Conservation (phyloP, 1,284 basidiomycete genomes). For the Fomitopsis betulina region DNA sequence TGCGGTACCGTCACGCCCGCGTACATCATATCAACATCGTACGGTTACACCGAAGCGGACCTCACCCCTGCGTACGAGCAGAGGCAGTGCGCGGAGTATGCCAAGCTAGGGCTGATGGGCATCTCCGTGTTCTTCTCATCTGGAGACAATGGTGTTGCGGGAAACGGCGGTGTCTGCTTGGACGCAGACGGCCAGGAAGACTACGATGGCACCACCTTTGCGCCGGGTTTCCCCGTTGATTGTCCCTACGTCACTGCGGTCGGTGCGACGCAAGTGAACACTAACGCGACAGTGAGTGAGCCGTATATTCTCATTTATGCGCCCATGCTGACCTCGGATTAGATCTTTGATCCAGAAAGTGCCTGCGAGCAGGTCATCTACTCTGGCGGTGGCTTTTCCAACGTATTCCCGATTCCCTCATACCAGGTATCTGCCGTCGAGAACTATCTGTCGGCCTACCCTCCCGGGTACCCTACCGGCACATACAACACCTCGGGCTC, state of each 20-base stretch:
- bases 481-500: constrained; percentile 24
- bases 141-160: constrained; percentile 50
- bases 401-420: constrained; percentile 34
- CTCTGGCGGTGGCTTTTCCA: constrained; percentile 60
- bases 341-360: constrained; percentile 44
- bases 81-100: constrained; percentile 55
- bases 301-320: not conserved
- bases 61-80: constrained; percentile 38
- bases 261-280: constrained; percentile 49
- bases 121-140: constrained; percentile 47
- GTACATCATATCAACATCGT: constrained; percentile 53
- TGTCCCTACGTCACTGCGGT: constrained; percentile 64
- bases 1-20: constrained; percentile 35
- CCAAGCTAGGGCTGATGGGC: constrained; percentile 38
- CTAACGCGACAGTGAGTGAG: constrained; percentile 39
- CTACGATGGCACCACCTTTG: constrained; percentile 9
- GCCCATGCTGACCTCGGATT: not conserved
- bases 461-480: constrained; percentile 21
- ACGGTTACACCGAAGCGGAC: constrained; percentile 42
- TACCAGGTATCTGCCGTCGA: constrained; percentile 35
- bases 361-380: constrained; percentile 30
- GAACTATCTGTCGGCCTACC: constrained; percentile 32
- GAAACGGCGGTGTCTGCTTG: constrained; percentile 38
- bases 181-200: constrained; percentile 17
- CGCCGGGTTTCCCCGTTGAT: constrained; percentile 23